Conservation (phyloP, 148 eudicot genomes). For the Persicaria tinctoria region DNA sequence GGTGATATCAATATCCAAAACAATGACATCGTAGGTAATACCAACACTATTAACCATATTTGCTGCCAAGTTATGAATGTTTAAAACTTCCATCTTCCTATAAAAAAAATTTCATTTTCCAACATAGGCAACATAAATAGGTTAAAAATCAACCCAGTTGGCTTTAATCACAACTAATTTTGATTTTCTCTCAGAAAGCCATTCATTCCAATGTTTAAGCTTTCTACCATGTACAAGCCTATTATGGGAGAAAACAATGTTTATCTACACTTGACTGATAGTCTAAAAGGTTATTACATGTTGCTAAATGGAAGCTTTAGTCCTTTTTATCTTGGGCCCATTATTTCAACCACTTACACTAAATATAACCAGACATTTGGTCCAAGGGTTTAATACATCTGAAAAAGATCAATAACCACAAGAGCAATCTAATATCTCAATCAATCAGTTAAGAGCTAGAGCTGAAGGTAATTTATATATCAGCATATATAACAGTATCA, state of each 20-base stretch:
- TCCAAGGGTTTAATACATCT: not conserved
- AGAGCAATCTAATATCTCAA: not conserved
- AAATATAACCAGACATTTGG: not conserved
- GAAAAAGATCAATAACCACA: conserved; percentile 1
- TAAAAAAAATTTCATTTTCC: not conserved
- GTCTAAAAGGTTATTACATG: not conserved
- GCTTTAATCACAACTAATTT: not conserved
- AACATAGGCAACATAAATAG: not conserved
- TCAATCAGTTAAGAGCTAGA: not conserved
- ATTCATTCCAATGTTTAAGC: not conserved
- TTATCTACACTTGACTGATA: not conserved
- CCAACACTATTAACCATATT: not conserved
- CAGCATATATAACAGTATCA: not conserved
- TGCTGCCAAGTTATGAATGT: conserved; percentile 1
- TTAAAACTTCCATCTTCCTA: not conserved
- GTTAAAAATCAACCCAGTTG: not conserved
- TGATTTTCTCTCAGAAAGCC: not conserved
- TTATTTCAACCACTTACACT: not conserved
- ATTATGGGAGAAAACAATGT: not conserved
- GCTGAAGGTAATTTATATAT: not conserved
- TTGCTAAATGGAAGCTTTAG: not conserved
- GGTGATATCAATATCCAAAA: not conserved
- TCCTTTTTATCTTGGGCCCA: conserved; percentile 2
- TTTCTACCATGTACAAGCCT: not conserved
- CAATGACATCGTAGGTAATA: not conserved